phyloP scores from a whole-genome alignment of 345 rosid genomes.

The Linum lewisii region DNA sequence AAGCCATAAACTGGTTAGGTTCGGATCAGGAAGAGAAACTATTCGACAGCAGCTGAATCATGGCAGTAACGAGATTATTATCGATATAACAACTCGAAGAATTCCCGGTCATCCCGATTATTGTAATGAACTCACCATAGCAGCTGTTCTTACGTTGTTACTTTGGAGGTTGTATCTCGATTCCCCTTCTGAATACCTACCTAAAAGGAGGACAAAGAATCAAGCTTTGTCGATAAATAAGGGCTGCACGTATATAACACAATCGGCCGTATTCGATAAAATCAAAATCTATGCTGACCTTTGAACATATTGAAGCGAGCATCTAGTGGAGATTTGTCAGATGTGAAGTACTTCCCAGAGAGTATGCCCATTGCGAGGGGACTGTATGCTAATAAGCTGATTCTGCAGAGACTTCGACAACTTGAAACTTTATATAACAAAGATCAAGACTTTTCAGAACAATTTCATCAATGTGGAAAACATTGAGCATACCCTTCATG shows the following conservation, averaged over 20 bases:
- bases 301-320: constrained; percentile 49
- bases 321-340: constrained; percentile 36
- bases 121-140: constrained; percentile 21
- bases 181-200: constrained; percentile 52
- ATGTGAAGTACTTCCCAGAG: constrained; percentile 48
- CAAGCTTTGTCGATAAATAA: not conserved
- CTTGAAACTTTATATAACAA: not conserved
- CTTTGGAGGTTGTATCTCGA: constrained; percentile 37
- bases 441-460: not conserved
- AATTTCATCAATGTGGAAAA: too few relatives aligned
- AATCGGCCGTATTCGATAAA: not conserved
- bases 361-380: constrained; percentile 65
- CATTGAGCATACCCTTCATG: constrained; percentile 36
- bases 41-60: too few relatives aligned
- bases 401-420: constrained; percentile 14
- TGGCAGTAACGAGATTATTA: not conserved
- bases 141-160: constrained; percentile 22
- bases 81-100: not conserved
- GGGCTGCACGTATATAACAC: not conserved
- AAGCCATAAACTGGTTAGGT: not conserved
- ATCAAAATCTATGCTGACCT: constrained; percentile 20
- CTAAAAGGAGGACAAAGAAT: constrained; percentile 17
- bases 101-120: not conserved
- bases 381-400: constrained; percentile 51
- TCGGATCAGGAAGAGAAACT: not conserved